Conservation (phyloP, 208 protist species). For the Trypanosoma cruzi region DNA sequence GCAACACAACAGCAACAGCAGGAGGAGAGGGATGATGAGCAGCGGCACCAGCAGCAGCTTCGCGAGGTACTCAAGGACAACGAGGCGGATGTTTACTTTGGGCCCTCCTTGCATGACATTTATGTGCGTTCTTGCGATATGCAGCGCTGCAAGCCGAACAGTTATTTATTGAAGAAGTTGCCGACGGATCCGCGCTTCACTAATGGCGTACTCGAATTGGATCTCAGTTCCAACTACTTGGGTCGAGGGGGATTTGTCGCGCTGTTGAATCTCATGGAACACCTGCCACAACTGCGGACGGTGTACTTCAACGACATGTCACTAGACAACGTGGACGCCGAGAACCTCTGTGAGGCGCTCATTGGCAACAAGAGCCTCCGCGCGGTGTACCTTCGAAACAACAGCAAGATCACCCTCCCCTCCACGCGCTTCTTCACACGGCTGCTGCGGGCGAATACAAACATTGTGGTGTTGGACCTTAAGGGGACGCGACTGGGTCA, state of each 20-base stretch:
- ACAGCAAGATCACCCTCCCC: constrained; percentile 81
- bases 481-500: constrained; percentile 71
- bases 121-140: constrained; percentile 85
- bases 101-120: constrained; percentile 73
- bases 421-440: constrained; percentile 68
- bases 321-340: constrained; percentile 80
- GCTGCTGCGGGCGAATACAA: constrained; percentile 66
- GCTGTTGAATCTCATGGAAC: constrained; percentile 74
- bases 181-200: constrained; percentile 80
- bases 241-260: constrained; percentile 86
- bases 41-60: constrained; percentile 27
- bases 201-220: constrained; percentile 72
- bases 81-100: constrained; percentile 52
- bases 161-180: constrained; percentile 83
- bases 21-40: constrained; percentile 17
- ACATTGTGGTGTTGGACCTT: constrained; percentile 57
- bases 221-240: constrained; percentile 91
- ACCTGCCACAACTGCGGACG: constrained; percentile 64
- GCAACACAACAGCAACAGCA: background rate
- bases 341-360: constrained; percentile 74
- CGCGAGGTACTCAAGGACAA: constrained; percentile 45
- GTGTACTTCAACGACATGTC: constrained; percentile 90
- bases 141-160: constrained; percentile 86
- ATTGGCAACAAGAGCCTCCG: constrained; percentile 44
- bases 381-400: constrained; percentile 73